phyloP scores from a whole-genome alignment of 257 asterid species.

The Rauvolfia tetraphylla region DNA sequence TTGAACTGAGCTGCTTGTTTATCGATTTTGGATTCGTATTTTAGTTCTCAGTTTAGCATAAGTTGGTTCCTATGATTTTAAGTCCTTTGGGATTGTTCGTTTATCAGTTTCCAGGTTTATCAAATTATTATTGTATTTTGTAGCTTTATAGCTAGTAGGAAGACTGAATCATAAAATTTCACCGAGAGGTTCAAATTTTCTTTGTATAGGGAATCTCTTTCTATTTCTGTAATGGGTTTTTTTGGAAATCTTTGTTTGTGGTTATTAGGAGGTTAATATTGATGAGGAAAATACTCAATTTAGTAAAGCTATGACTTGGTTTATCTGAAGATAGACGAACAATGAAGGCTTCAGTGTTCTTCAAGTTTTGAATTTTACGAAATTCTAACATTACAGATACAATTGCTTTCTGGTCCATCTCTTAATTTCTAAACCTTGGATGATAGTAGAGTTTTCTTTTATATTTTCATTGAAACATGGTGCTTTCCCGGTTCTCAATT shows the following conservation, averaged over 20 bases:
- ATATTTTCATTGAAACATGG: not conserved
- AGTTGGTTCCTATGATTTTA: not conserved
- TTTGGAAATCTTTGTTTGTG: not conserved
- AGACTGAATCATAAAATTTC: not conserved
- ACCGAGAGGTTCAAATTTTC: not conserved
- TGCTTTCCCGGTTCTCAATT: not conserved
- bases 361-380: not conserved
- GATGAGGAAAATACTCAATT: not conserved
- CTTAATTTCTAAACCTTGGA: not conserved
- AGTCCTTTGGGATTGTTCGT: not conserved
- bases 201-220: not conserved
- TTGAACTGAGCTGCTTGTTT: not conserved
- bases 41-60: not conserved
- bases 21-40: not conserved
- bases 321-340: not conserved
- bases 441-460: not conserved
- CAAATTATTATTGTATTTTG: not conserved
- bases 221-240: not conserved
- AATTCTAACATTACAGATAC: not conserved
- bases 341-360: not conserved
- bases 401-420: not conserved
- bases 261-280: not conserved
- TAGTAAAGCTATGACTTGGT: not conserved
- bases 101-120: not conserved
- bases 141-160: not conserved